Conservation (phyloP, 2,329 filamentous ascomycete species). For the Aaosphaeria pasadenensis region DNA sequence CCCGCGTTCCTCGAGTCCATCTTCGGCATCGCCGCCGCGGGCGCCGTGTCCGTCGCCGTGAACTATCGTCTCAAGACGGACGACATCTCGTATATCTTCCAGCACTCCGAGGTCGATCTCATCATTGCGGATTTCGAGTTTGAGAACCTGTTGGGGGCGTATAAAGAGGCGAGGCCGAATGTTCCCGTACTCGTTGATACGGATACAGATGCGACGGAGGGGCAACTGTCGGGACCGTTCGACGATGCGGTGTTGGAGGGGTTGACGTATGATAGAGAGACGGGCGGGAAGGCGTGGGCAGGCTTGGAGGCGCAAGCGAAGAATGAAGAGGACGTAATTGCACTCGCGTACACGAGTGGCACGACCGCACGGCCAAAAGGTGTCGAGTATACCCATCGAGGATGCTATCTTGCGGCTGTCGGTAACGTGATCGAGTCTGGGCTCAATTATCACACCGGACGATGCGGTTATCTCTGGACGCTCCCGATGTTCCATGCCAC, state of each 20-base stretch:
- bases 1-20: constrained; percentile 90
- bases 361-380: constrained; percentile 92
- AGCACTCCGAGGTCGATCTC: constrained; percentile 78
- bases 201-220: constrained; percentile 76
- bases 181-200: constrained; percentile 76
- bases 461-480: constrained; percentile 86
- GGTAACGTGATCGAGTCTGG: constrained; percentile 87
- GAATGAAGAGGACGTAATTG: constrained; percentile 78
- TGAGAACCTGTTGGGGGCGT: constrained; percentile 65
- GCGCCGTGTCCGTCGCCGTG: constrained; percentile 70
- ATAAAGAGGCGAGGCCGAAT: constrained; percentile 56
- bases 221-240: constrained; percentile 73
- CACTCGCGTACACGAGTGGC: constrained; percentile 89
- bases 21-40: constrained; percentile 81
- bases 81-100: constrained; percentile 88
- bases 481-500: constrained; percentile 79
- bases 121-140: constrained; percentile 89
- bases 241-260: constrained; percentile 82
- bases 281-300: constrained; percentile 70
- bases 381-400: constrained; percentile 86
- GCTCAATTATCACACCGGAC: constrained; percentile 66
- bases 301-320: constrained; percentile 67
- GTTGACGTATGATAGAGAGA: constrained; percentile 65
- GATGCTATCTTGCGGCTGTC: constrained; percentile 78
- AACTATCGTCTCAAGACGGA: constrained; percentile 76